Evolutionary conservation across 208 protist species (phyloP), one percentile per base, ranked within the genome.

Genomic region (Acanthamoeba royreba): DNA sequence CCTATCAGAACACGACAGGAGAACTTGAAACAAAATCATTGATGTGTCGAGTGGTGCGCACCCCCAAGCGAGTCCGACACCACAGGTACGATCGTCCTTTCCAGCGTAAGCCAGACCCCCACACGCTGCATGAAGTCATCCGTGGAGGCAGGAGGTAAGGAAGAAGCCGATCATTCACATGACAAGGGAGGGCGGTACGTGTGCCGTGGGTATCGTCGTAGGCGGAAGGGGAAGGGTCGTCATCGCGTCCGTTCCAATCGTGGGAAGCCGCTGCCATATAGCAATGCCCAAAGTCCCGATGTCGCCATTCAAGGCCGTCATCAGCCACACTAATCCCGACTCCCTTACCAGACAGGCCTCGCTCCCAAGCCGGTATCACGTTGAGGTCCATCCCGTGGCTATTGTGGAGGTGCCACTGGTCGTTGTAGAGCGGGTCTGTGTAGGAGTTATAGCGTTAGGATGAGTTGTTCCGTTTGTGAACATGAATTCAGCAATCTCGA

Each of bases 191-290:
- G 13, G 46, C 25, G 7, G n/a, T 88, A 88, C 81, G 7, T 28
- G 81, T 88, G 42, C 81, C 81, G 81, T 88, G 81, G 7, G 81
- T 88, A 42, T 88, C 81, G n/a, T 63, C 81, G 15, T 11, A n/a
- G 15, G 4, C 3, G 3, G 0, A 0, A 43, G 81, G 81, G 0
- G 46, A 42, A 42, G 81, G 81, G 25, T 88, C 81, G 33, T 88
- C 13, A 38, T 61, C 46, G 0, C n/a, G n/a, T 15, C 19, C 46
- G 33, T 88, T 88, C 81, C 81, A 88, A 28, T 88, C 81, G 15
- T 42, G 19, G 0, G 47, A 66, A 1, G 19, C 81, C 4, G 31
- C 43, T 2, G 31, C 13, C 1, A 63, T 9, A 28, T 46, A 88
- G 7, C 49, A 15, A 17, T 52, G 15, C n/a, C 77, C 43, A 88